Percentiles rank a stretch among this genome's conserved stretches.
These are phyloP conservation scores for Strigomonas culicis DNA, from an alignment of 208 protist genomes.

Conservation along the genomic window DNA sequence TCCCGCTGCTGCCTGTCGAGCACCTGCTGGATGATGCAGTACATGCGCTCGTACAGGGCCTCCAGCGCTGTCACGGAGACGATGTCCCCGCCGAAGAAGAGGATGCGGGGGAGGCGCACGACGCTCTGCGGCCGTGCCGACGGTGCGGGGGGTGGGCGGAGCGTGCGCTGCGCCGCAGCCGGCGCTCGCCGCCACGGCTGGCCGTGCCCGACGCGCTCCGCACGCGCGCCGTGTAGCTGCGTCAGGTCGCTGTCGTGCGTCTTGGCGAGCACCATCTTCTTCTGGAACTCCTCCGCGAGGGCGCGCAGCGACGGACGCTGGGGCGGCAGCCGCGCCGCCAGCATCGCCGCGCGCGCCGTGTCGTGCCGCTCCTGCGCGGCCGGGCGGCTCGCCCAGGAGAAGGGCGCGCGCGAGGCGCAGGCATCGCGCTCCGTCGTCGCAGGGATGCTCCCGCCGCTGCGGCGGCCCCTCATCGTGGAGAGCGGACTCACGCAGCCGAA, in stretches of 20 bases:
- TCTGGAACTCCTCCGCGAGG: not conserved
- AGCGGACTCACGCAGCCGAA: too few species aligned
- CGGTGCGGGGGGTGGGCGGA: not conserved
- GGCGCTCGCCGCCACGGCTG: too few species aligned
- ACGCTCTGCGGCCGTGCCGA: slow-evolving; percentile 1
- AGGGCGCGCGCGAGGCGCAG: too few species aligned
- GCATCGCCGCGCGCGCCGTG: not conserved
- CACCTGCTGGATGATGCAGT: slow-evolving; percentile 28
- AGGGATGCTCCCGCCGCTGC: too few species aligned
- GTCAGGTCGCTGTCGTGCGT: not conserved
- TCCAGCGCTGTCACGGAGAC: slow-evolving; percentile 72
- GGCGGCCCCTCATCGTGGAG: too few species aligned
- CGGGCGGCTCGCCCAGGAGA: too few species aligned
- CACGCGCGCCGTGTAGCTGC: not conserved
- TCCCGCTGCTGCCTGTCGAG: slow-evolving; percentile 9
- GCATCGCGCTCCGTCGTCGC: too few species aligned
- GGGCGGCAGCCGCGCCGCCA: not conserved
- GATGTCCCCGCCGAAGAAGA: slow-evolving; percentile 84
- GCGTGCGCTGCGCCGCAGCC: too few species aligned
- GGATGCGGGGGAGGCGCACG: slow-evolving; percentile 49
- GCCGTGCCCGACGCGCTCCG: too few species aligned
- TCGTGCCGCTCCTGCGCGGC: too few species aligned
- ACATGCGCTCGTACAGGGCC: slow-evolving; percentile 64
- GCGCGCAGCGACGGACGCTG: not conserved
- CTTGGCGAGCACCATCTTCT: too few species aligned